Evolutionary conservation across 116 monocot genomes (phyloP).

Genomic region (Iris pallida): DNA sequence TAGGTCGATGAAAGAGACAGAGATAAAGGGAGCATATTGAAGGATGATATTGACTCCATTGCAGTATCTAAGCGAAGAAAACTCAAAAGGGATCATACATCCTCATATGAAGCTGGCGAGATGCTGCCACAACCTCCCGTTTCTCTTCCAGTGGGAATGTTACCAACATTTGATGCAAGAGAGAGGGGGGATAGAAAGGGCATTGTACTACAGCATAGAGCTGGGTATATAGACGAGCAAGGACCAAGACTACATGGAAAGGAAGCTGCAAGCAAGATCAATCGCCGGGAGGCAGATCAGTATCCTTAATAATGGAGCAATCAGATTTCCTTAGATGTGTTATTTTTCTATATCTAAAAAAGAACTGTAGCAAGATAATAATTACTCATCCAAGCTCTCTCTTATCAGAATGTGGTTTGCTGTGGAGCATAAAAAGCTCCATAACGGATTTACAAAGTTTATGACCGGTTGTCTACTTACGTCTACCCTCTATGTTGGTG

Average conservation of each 20-base stretch:
- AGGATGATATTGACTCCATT: constrained; percentile 70
- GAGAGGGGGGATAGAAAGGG: constrained; percentile 74
- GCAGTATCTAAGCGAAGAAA: constrained; percentile 63
- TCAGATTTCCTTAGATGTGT: too few relatives aligned
- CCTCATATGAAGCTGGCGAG: constrained; percentile 44
- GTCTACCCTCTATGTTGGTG: too few relatives aligned
- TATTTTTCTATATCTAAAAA: too few relatives aligned
- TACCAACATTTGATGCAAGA: constrained; percentile 66
- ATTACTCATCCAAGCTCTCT: too few relatives aligned
- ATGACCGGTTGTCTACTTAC: too few relatives aligned
- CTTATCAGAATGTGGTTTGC: too few relatives aligned
- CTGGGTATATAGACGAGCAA: constrained; percentile 61
- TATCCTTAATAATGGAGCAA: constrained; percentile 45
- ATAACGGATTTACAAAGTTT: too few relatives aligned
- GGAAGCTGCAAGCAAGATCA: constrained; percentile 63
- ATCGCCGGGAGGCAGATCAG: constrained; percentile 78
- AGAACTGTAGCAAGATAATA: too few relatives aligned
- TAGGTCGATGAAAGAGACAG: constrained; percentile 88
- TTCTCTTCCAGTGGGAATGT: constrained; percentile 16
- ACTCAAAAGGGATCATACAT: constrained; percentile 62
- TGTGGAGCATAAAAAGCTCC: too few relatives aligned
- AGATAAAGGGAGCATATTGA: constrained; percentile 53
- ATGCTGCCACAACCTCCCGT: constrained; percentile 31
- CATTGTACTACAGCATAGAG: constrained; percentile 40
- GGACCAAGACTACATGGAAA: constrained; percentile 62